These are phyloP conservation scores for Tilletia setariae DNA, from an alignment of 1,284 basidiomycete genomes.

Conservation along the genomic window DNA sequence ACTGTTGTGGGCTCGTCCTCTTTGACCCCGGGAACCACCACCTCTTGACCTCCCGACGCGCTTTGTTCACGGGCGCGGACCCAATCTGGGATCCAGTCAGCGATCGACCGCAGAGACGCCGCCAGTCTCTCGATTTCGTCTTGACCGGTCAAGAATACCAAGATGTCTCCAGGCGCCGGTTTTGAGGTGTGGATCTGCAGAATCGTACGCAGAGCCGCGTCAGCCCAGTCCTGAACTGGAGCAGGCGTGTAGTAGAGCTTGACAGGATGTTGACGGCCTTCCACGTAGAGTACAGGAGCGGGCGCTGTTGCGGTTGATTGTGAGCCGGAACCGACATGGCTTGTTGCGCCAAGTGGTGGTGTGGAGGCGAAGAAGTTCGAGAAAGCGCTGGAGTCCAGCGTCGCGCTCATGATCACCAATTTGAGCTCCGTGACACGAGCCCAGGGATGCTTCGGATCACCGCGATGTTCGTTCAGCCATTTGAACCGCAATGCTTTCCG, in stretches of 20 bases:
- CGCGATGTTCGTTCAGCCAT: conserved; percentile 39
- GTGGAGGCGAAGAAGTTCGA: conserved; percentile 71
- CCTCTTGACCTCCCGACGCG: too few species aligned
- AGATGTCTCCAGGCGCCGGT: conserved; percentile 73
- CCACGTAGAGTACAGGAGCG: conserved; percentile 80
- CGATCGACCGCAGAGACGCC: conserved; percentile 23
- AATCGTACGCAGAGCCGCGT: conserved; percentile 81
- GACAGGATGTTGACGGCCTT: conserved; percentile 91
- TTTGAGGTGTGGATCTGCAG: conserved; percentile 82
- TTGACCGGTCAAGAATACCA: conserved; percentile 94
- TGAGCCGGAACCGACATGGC: conserved; percentile 1
- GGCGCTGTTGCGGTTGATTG: conserved; percentile 14
- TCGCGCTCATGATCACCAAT: conserved; percentile 94
- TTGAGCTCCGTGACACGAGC: conserved; percentile 62
- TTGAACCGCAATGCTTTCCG: conserved; percentile 60
- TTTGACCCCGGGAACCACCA: too few species aligned
- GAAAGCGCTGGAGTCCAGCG: conserved; percentile 90
- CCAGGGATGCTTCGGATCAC: conserved; percentile 4
- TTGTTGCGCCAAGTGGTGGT: neutral
- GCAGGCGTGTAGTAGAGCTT: conserved; percentile 62
- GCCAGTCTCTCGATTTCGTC: conserved; percentile 89
- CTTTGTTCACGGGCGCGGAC: neutral
- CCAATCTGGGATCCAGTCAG: conserved; percentile 9
- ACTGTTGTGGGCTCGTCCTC: too few species aligned
- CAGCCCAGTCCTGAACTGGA: conserved; percentile 78